Evolutionary conservation across 352 stramenopile species (phyloP).

Genomic region (Globisporangium nagaii): DNA sequence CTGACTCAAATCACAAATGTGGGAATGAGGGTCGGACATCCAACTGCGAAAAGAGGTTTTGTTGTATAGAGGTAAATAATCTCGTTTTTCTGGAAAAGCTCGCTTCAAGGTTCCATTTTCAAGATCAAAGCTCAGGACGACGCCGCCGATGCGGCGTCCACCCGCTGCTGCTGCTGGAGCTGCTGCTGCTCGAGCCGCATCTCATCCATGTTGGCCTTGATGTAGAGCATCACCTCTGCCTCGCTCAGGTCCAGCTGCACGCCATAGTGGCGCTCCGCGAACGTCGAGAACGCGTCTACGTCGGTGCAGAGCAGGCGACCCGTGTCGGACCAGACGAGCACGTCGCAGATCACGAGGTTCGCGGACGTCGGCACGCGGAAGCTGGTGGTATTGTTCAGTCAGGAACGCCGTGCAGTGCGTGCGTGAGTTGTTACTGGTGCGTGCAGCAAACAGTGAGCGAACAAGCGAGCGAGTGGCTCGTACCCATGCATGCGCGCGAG

Average conservation of each 20-base stretch:
- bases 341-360: conserved; percentile 49
- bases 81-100: no score
- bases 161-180: not conserved
- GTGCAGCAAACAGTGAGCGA: not conserved
- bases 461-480: not conserved
- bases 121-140: not conserved
- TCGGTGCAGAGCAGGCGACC: conserved; percentile 54
- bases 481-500: conserved; percentile 47
- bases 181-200: conserved; percentile 27
- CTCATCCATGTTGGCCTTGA: conserved; percentile 70
- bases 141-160: not conserved
- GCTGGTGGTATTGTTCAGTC: conserved; percentile 2
- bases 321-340: conserved; percentile 66
- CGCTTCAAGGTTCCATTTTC: not conserved
- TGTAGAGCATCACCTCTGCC: conserved; percentile 52
- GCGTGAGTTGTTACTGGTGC: not conserved
- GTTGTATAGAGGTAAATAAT: no score
- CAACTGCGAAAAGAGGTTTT: no score
- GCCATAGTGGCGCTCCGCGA: conserved; percentile 52
- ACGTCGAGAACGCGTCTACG: conserved; percentile 59
- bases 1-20: no score
- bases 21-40: no score
- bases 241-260: conserved; percentile 63
- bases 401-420: not conserved
- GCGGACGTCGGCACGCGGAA: conserved; percentile 34